Evolutionary conservation across 129 eudicot genomes (phyloP).

Genomic region (Centrapalus pauciflorus): DNA sequence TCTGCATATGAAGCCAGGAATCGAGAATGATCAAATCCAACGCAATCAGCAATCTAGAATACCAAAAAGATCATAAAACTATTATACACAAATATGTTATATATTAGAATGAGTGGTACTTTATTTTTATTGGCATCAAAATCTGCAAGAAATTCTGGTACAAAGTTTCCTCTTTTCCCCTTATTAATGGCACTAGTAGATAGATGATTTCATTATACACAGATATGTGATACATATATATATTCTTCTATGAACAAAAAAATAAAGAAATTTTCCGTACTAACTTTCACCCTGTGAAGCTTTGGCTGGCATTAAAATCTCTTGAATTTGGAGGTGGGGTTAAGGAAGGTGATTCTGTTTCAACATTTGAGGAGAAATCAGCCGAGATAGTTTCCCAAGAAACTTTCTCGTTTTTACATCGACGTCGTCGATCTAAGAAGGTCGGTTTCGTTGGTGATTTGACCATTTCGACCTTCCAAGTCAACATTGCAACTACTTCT

Average conservation of each 20-base stretch:
- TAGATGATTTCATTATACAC: constrained; percentile 11
- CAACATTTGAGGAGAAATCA: constrained; percentile 47
- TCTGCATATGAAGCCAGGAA: no score
- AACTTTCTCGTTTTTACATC: constrained; percentile 38
- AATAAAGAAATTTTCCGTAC: neutral
- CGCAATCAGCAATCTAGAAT: no score
- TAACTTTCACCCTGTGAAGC: constrained; percentile 30
- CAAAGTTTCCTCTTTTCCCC: constrained; percentile 17
- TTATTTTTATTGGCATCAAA: constrained; percentile 29
- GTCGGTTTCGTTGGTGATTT: constrained; percentile 54
- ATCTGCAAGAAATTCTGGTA: constrained; percentile 10
- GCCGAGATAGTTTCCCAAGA: constrained; percentile 67
- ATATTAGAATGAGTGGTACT: neutral
- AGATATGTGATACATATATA: neutral
- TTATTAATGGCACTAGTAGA: constrained; percentile 15
- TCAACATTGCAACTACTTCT: constrained; percentile 68
- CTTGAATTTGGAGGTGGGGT: constrained; percentile 39
- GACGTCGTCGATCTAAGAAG: constrained; percentile 44
- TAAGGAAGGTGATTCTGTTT: constrained; percentile 43
- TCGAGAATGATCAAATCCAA: no score
- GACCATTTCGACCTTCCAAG: constrained; percentile 45
- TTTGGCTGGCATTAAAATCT: constrained; percentile 32
- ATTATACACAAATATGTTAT: neutral
- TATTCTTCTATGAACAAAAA: constrained; percentile 6
- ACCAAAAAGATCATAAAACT: neutral